Evolutionary conservation across 225 moss, liverwort and hornwort genomes (phyloP).

Genomic region (Pseudoscleropodium purum): DNA sequence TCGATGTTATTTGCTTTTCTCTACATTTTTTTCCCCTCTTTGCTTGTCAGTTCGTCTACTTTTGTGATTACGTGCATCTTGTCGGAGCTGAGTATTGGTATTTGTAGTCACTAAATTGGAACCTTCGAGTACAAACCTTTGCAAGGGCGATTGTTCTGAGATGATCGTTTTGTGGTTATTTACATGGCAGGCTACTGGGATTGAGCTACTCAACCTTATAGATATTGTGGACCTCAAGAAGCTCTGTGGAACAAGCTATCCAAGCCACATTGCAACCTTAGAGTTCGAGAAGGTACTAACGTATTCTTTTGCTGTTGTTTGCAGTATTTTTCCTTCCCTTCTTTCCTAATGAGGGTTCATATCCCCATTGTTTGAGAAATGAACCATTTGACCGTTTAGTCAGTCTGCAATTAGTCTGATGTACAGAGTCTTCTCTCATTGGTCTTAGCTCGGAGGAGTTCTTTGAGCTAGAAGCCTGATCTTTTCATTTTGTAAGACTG

Average conservation of each 20-base stretch:
- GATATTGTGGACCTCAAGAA: slow-evolving; percentile 63
- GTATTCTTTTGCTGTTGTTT: neutral
- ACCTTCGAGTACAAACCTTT: too few species aligned
- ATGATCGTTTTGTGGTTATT: neutral
- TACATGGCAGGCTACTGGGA: slow-evolving; percentile 18
- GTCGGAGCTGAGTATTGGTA: neutral
- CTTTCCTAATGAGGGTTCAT: too few species aligned
- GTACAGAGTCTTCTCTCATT: neutral
- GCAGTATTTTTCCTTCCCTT: neutral
- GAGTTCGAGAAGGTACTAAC: slow-evolving; percentile 62
- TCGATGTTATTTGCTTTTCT: neutral
- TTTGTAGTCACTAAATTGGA: neutral
- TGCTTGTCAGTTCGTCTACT: neutral
- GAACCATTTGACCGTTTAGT: neutral
- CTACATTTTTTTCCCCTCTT: neutral
- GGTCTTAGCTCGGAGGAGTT: neutral
- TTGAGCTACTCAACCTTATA: slow-evolving; percentile 24
- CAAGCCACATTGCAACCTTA: slow-evolving; percentile 59
- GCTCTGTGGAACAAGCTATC: slow-evolving; percentile 62
- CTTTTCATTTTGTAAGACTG: neutral
- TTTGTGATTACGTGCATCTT: neutral
- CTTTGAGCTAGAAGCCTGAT: neutral
- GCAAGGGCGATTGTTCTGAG: neutral
- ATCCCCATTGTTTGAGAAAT: neutral
- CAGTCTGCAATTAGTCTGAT: neutral